Evolutionary conservation across 169 alveolate genomes (phyloP).

Genomic region (Amoebophrya sp.): DNA sequence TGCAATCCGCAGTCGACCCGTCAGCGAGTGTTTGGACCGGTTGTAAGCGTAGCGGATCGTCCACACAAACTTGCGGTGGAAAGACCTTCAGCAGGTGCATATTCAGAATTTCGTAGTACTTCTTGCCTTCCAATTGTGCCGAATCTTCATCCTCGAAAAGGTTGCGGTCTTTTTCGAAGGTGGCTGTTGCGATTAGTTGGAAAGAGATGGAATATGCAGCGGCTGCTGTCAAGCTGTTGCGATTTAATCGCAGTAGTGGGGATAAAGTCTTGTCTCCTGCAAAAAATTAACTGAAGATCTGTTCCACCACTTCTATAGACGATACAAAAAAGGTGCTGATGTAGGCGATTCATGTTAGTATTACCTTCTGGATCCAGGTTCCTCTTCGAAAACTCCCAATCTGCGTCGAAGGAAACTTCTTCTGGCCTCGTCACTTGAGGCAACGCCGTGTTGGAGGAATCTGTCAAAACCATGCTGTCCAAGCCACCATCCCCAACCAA

Average conservation of each 20-base stretch:
- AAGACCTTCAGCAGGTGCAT: background rate
- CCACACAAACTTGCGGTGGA: background rate
- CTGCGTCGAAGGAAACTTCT: background rate
- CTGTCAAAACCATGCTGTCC: background rate
- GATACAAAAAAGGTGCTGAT: too few relatives aligned
- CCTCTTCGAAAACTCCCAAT: background rate
- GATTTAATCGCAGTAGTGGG: too few relatives aligned
- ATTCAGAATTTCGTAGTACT: background rate
- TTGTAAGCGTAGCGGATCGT: background rate
- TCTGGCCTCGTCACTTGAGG: background rate
- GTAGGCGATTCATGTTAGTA: too few relatives aligned
- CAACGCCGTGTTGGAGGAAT: background rate
- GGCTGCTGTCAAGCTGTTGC: too few relatives aligned
- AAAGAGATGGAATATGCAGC: too few relatives aligned
- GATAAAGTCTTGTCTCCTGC: too few relatives aligned
- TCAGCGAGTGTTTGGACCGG: background rate
- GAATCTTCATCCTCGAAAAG: background rate
- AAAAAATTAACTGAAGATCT: too few relatives aligned
- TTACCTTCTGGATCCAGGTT: background rate
- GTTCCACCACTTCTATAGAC: too few relatives aligned
- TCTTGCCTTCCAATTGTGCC: background rate
- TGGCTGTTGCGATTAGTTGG: too few relatives aligned
- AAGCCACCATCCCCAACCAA: background rate
- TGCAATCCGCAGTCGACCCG: background rate
- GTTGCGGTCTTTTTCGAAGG: background rate